Conservation (phyloP, 2,329 filamentous ascomycete genomes). For the Phoma herbarum region DNA sequence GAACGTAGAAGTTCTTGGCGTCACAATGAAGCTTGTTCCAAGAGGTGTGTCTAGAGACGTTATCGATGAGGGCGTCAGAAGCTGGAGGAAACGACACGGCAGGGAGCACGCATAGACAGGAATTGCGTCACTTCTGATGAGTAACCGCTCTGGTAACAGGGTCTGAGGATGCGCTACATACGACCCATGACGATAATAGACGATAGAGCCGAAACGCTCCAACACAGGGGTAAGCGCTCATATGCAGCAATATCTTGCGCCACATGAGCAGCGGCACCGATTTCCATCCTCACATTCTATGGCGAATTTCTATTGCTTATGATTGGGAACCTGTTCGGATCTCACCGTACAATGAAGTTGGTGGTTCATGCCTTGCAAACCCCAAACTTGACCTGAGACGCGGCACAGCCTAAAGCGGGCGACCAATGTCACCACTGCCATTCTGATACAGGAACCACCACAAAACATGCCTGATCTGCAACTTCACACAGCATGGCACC, state of each 20-base stretch:
- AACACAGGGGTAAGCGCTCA: background rate
- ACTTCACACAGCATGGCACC: constrained; percentile 17
- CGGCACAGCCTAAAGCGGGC: constrained; percentile 14
- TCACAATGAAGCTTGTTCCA: constrained; percentile 82
- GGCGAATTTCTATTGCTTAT: background rate
- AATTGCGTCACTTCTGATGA: background rate
- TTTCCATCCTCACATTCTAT: background rate
- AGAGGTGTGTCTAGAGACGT: constrained; percentile 81
- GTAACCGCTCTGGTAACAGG: too few relatives aligned
- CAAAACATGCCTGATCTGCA: constrained; percentile 27
- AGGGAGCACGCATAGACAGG: constrained; percentile 39
- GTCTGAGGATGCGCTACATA: background rate
- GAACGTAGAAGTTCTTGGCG: constrained; percentile 81
- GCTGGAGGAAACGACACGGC: constrained; percentile 80
- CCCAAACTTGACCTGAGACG: constrained; percentile 22
- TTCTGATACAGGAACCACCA: constrained; percentile 23
- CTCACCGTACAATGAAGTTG: background rate
- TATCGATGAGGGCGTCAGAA: constrained; percentile 78
- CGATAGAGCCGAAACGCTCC: background rate
- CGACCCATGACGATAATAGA: background rate
- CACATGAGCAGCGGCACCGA: background rate
- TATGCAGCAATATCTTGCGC: background rate
- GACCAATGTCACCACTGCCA: constrained; percentile 17
- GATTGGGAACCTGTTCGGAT: background rate
- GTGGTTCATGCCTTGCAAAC: constrained; percentile 11